A percentile compares a stretch with the other conserved stretches of the same genome.
phyloP scores from a whole-genome alignment of 257 asterid genomes.

The Nicotiana benthamiana region DNA sequence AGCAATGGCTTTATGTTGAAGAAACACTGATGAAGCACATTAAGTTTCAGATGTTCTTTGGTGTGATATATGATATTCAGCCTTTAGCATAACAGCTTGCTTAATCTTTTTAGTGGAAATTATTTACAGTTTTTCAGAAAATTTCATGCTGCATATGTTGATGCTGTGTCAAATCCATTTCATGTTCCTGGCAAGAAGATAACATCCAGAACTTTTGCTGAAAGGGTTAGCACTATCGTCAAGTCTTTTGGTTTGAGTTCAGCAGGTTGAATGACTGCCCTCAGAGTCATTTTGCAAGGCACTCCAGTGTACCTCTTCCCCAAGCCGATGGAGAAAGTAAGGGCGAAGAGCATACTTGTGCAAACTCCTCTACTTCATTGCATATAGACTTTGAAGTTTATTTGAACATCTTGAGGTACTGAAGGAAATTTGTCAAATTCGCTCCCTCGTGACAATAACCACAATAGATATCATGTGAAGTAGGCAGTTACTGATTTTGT shows the following conservation, averaged over 20 bases:
- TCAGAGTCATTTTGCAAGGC: background rate
- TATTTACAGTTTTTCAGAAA: conserved; percentile 69
- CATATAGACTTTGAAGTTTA: too few species aligned
- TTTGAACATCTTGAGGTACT: background rate
- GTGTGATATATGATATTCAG: background rate
- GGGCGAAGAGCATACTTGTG: background rate
- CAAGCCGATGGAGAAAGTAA: background rate
- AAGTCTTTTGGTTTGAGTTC: conserved; percentile 76
- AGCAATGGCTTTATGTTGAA: background rate
- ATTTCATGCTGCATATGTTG: conserved; percentile 88
- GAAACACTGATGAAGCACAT: background rate
- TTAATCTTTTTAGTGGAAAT: conserved; percentile 13
- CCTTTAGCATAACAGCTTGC: conserved; percentile 10
- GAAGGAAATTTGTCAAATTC: background rate
- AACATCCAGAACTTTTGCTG: conserved; percentile 69
- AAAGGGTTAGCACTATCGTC: conserved; percentile 71
- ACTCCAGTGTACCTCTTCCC: background rate
- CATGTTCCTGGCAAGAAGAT: conserved; percentile 96
- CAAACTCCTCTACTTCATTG: background rate
- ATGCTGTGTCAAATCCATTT: conserved; percentile 97
- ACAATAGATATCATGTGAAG: background rate
- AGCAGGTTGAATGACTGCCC: conserved; percentile 25
- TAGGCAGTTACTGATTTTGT: background rate
- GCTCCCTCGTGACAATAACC: background rate
- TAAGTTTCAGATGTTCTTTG: background rate